These are phyloP conservation scores for Starmerella stellata DNA, from an alignment of 805 yeast species.

Conservation along the genomic window DNA sequence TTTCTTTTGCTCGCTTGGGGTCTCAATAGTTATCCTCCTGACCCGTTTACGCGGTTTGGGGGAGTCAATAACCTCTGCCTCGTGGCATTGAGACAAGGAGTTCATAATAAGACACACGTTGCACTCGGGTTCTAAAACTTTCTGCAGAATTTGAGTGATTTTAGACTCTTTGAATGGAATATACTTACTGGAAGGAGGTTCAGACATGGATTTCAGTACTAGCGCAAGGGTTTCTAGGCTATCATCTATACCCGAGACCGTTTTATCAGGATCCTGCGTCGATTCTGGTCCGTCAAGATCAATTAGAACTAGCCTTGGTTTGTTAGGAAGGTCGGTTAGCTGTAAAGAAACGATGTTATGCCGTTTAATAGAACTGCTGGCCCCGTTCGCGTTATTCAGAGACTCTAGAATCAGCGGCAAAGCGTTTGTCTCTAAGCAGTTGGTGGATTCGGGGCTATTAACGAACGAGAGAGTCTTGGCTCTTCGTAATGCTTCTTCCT, in stretches of 20 bases:
- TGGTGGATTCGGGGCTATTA: neutral
- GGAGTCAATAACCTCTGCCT: no score
- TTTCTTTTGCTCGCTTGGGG: no score
- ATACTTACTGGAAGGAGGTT: constrained; percentile 40
- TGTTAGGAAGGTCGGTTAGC: constrained; percentile 31
- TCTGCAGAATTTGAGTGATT: constrained; percentile 56
- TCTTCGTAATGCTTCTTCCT: constrained; percentile 42
- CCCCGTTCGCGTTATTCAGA: constrained; percentile 52
- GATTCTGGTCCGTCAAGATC: constrained; percentile 85
- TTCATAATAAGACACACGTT: constrained; percentile 54
- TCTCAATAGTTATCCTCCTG: no score
- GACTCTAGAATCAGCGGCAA: neutral
- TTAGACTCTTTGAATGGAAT: constrained; percentile 63
- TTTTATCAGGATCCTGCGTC: constrained; percentile 51
- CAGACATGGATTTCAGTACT: constrained; percentile 48
- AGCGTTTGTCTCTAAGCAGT: neutral
- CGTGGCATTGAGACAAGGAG: no score
- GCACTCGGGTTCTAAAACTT: constrained; percentile 64
- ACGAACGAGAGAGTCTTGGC: constrained; percentile 30
- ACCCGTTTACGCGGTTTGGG: no score
- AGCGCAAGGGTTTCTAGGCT: constrained; percentile 61
- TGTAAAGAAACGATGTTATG: constrained; percentile 58
- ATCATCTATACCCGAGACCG: constrained; percentile 64
- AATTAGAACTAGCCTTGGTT: constrained; percentile 46
- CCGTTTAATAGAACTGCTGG: constrained; percentile 53